Base-by-base conservation (phyloP, 163 green algal genomes). In the Chlamydomonas reinhardtii region DNA sequence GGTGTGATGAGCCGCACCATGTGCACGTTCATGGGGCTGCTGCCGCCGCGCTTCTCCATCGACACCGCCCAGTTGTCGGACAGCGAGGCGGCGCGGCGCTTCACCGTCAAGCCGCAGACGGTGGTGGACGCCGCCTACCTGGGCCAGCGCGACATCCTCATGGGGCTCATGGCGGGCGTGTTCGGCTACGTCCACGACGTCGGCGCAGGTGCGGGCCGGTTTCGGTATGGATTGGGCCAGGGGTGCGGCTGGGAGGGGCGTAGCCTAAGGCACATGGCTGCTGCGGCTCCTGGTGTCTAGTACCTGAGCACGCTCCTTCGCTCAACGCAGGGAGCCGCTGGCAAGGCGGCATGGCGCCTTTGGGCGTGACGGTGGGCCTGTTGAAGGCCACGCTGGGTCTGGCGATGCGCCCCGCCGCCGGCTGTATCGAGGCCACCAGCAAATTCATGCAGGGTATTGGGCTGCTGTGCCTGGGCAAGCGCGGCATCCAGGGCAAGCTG, bases 401-500 rank as follows among this genome's bases (percentile, higher is more conserved):
- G 56, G 72, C 73, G 15, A 56, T 95, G 25, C 90, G 96, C 17
- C 95, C 95, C 19, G 65, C 92, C 17, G 83, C 95, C 15, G 96
- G 95, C 31, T 43, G 91, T 0, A 34, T 96, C 15, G 95, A 98
- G 86, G 75, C 76, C 17, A 37, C 62, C 32, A 93, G 85, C 86
- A 96, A 96, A 89, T 25, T 91, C 0, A 56, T 95, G 15, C 90
- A 94, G 62, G 95, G 94, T 25, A 52, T 95, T 12, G 95, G 93
- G 2, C 91, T 98, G 62, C 64, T 94, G 70, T 96, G 91, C 85
- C 86, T 97, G 80, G 96, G 96, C 25, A 93, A 92, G 85, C 87
- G 96, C 69, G 96, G 94, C 88, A 98, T 98, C 89, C 91, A 97
- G 76, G 92, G 92, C 70, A 93, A 93, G 85, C 82, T 94, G 8